These are phyloP conservation scores for Cinnamomum chago DNA, from an alignment of 164 flowering plant genomes.

Conservation along the genomic window DNA sequence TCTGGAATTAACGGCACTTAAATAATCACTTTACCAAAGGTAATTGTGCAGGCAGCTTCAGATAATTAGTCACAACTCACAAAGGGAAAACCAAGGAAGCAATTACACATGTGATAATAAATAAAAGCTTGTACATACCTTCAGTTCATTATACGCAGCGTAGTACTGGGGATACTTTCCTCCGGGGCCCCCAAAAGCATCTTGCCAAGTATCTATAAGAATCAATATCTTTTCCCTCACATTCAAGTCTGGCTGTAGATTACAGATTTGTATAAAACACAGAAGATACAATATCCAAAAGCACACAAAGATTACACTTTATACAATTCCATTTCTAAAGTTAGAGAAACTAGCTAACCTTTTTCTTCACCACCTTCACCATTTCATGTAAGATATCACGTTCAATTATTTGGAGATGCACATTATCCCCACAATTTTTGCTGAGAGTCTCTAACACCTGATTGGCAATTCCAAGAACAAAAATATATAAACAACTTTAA, in stretches of 20 bases:
- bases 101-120: background rate
- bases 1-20: background rate
- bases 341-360: conserved; percentile 34
- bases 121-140: conserved; percentile 32
- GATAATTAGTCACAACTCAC: background rate
- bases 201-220: conserved; percentile 96
- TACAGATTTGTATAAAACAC: conserved; percentile 2
- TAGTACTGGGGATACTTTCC: conserved; percentile 87
- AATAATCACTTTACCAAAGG: background rate
- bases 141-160: conserved; percentile 76
- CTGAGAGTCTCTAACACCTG: conserved; percentile 90
- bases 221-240: conserved; percentile 85
- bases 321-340: background rate
- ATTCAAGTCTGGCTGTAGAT: conserved; percentile 77
- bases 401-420: conserved; percentile 76
- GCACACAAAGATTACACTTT: background rate
- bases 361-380: conserved; percentile 93
- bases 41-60: background rate
- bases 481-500: background rate
- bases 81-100: background rate
- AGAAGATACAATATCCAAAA: background rate
- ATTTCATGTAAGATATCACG: conserved; percentile 87
- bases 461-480: conserved; percentile 6
- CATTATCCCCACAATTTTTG: conserved; percentile 88
- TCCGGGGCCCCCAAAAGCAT: conserved; percentile 78